Conservation (phyloP, 2,329 filamentous ascomycete genomes). For the Leptographium procerum region DNA sequence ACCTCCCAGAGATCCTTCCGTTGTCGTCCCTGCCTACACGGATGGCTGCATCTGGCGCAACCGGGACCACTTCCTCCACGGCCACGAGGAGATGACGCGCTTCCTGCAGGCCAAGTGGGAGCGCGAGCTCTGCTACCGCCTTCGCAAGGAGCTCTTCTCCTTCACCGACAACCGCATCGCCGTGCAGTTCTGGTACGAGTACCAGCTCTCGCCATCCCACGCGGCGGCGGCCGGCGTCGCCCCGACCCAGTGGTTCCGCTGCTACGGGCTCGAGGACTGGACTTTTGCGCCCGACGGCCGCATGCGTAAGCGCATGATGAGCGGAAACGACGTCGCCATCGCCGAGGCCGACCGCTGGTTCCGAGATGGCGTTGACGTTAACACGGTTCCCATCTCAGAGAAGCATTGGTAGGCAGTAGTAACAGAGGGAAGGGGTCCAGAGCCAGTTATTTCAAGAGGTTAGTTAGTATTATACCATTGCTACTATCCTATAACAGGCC, state of each 20-base stretch:
- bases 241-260: conserved; percentile 62
- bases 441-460: not conserved
- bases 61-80: conserved; percentile 55
- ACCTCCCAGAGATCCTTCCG: conserved; percentile 44
- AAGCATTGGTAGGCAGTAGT: conserved; percentile 49
- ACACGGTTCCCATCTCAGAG: conserved; percentile 54
- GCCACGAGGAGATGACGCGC: conserved; percentile 53
- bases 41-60: conserved; percentile 72
- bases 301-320: conserved; percentile 69
- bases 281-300: conserved; percentile 58
- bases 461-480: not conserved
- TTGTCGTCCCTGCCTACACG: conserved; percentile 63
- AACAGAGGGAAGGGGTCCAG: too few relatives aligned
- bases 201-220: conserved; percentile 39
- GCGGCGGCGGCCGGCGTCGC: not conserved
- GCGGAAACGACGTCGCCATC: conserved; percentile 59
- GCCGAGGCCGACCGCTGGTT: conserved; percentile 55
- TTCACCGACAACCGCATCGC: conserved; percentile 65
- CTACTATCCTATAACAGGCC: not conserved
- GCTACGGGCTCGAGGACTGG: conserved; percentile 75
- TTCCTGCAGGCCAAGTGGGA: conserved; percentile 67
- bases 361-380: conserved; percentile 55
- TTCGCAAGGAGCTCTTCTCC: conserved; percentile 76
- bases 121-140: conserved; percentile 56
- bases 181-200: conserved; percentile 89